Evolutionary conservation across 2,329 filamentous ascomycete species (phyloP).

Genomic region (Aspergillus hortae): DNA sequence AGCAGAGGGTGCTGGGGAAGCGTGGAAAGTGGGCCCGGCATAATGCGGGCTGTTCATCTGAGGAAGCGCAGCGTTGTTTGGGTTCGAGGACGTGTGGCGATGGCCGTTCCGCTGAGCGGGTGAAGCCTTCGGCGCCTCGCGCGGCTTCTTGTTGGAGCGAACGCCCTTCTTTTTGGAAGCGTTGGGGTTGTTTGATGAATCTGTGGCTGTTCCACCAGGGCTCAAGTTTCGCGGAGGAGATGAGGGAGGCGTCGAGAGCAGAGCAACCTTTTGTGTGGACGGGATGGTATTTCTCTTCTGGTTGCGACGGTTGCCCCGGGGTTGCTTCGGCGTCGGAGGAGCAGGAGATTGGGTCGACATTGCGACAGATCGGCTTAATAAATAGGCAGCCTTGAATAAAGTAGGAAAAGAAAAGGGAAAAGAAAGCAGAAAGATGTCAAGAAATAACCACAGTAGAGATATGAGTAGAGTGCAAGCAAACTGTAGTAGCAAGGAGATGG

Average conservation of each 20-base stretch:
- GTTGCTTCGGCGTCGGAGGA: conserved; percentile 37
- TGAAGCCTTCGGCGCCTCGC: conserved; percentile 24
- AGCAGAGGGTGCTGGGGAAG: conserved; percentile 85
- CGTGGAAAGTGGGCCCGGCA: conserved; percentile 91
- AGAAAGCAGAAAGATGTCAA: conserved; percentile 13
- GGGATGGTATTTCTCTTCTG: conserved; percentile 35
- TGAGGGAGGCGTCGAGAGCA: conserved; percentile 34
- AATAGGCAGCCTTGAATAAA: conserved; percentile 47
- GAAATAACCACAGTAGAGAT: conserved; percentile 18
- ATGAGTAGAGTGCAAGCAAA: conserved; percentile 14
- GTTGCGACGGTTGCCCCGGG: conserved; percentile 35
- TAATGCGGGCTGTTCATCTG: conserved; percentile 52
- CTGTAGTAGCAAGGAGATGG: conserved; percentile 9
- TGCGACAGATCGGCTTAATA: conserved; percentile 43
- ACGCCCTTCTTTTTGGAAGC: conserved; percentile 35
- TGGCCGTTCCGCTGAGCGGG: conserved; percentile 25
- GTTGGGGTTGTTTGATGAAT: conserved; percentile 27
- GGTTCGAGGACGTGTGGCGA: conserved; percentile 32
- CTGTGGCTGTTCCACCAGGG: conserved; percentile 28
- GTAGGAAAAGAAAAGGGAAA: conserved; percentile 23
- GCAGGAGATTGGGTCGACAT: conserved; percentile 45
- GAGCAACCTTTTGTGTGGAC: conserved; percentile 24
- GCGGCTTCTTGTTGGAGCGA: conserved; percentile 35
- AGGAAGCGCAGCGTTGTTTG: conserved; percentile 39
- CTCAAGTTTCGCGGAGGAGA: conserved; percentile 33